Conservation (phyloP, 73 alveolate species). For the Paraurostyla sp. region DNA sequence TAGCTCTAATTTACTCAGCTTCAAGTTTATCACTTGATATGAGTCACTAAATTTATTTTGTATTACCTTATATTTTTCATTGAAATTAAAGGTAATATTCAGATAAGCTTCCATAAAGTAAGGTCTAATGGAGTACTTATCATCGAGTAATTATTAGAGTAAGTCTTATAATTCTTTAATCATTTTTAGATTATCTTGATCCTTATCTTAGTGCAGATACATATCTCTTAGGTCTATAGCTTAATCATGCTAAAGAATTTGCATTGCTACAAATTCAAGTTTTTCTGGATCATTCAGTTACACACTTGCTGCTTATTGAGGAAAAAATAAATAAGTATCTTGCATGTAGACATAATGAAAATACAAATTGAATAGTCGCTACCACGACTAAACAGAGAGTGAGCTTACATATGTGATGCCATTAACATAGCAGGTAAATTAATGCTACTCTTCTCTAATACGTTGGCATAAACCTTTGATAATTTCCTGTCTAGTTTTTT, state of each 20-base stretch:
- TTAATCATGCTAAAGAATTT: neutral
- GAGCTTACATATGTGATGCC: neutral
- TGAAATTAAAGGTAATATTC: neutral
- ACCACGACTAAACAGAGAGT: neutral
- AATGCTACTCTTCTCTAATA: neutral
- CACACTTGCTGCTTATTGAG: neutral
- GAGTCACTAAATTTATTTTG: neutral
- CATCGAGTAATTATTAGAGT: neutral
- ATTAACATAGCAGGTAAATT: constrained; percentile 1
- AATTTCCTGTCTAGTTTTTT: neutral
- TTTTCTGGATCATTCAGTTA: neutral
- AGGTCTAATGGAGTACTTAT: neutral
- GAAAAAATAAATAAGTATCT: constrained; percentile 29
- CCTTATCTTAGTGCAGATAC: neutral
- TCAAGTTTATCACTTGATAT: neutral
- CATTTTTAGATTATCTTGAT: neutral
- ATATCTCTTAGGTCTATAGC: neutral
- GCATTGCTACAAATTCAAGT: neutral
- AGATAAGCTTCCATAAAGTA: constrained; percentile 11
- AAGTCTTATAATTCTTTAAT: neutral
- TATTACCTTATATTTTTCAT: neutral
- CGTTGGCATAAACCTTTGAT: neutral
- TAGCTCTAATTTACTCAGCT: neutral
- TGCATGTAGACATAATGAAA: constrained; percentile 6
- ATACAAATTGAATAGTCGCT: neutral